Evolutionary conservation across 306 rosid genomes (phyloP).

Genomic region (Sphenostylis stenocarpa): DNA sequence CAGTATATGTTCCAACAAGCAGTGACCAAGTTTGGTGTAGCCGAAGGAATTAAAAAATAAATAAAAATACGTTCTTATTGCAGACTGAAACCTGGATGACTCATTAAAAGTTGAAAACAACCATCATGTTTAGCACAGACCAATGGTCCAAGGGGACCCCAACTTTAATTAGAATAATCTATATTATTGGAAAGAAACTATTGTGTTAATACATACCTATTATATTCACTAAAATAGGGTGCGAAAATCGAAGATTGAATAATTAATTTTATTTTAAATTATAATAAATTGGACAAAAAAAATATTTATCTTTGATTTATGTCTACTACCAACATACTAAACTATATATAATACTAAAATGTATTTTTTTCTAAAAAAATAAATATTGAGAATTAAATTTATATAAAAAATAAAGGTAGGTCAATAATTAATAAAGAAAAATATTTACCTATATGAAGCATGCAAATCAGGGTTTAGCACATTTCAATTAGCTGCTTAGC

Average conservation of each 20-base stretch:
- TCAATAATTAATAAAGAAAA: not conserved
- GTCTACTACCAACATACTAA: too few species aligned
- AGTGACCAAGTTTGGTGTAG: not conserved
- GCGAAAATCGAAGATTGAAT: too few species aligned
- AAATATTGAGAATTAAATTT: too few species aligned
- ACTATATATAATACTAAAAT: too few species aligned
- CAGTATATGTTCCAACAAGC: not conserved
- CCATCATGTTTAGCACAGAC: slow-evolving; percentile 20
- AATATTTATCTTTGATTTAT: too few species aligned
- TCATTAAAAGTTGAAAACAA: slow-evolving; percentile 12
- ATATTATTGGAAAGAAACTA: not conserved
- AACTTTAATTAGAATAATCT: not conserved
- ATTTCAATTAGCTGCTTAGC: not conserved
- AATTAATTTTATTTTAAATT: too few species aligned
- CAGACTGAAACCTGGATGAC: not conserved
- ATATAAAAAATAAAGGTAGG: not conserved
- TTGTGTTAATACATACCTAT: not conserved
- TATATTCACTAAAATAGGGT: not conserved
- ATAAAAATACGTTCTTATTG: not conserved
- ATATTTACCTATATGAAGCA: not conserved
- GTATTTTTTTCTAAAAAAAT: too few species aligned
- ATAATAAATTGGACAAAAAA: too few species aligned
- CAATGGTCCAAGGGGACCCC: slow-evolving; percentile 34
- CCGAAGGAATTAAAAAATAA: not conserved
- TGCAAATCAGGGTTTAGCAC: not conserved